Conservation (phyloP, 1,139 yeast species). For the Taphrina populina region DNA sequence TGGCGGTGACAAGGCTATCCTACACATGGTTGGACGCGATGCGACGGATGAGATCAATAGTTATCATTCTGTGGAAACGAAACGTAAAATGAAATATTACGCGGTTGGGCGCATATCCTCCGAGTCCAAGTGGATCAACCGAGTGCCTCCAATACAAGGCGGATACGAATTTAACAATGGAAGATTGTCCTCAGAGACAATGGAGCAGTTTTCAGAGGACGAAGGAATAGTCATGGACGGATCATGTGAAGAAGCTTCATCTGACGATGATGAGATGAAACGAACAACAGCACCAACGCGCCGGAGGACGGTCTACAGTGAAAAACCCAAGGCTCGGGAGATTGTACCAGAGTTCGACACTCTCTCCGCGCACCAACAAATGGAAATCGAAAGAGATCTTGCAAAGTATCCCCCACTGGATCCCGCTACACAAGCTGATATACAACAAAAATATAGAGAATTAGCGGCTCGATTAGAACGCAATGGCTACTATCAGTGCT, state of each 20-base stretch:
- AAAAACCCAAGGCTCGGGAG: not conserved
- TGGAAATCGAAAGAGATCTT: constrained; percentile 54
- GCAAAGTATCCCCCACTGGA: constrained; percentile 63
- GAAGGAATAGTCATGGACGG: constrained; percentile 31
- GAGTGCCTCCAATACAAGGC: constrained; percentile 87
- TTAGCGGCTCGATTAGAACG: constrained; percentile 59
- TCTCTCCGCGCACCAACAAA: constrained; percentile 5
- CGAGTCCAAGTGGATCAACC: constrained; percentile 57
- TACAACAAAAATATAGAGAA: constrained; percentile 59
- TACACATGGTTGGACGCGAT: constrained; percentile 82
- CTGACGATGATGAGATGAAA: constrained; percentile 2
- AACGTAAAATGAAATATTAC: constrained; percentile 54
- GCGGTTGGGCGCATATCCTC: constrained; percentile 57
- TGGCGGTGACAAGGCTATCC: constrained; percentile 83
- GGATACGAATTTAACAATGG: constrained; percentile 46
- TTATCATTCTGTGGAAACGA: constrained; percentile 64
- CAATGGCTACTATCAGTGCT: constrained; percentile 67
- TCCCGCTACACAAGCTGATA: constrained; percentile 58
- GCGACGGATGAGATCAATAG: constrained; percentile 86
- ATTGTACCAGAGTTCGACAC: constrained; percentile 7
- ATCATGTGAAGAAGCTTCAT: not conserved
- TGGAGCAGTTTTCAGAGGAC: constrained; percentile 20
- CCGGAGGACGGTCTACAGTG: not conserved
- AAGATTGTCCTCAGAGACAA: not conserved
- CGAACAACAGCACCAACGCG: not conserved